Percentiles rank a stretch among this genome's conserved stretches.
These are phyloP conservation scores for Haplosporangium sp. DNA, from an alignment of 371 early-diverging fungal genomes.

Conservation along the genomic window DNA sequence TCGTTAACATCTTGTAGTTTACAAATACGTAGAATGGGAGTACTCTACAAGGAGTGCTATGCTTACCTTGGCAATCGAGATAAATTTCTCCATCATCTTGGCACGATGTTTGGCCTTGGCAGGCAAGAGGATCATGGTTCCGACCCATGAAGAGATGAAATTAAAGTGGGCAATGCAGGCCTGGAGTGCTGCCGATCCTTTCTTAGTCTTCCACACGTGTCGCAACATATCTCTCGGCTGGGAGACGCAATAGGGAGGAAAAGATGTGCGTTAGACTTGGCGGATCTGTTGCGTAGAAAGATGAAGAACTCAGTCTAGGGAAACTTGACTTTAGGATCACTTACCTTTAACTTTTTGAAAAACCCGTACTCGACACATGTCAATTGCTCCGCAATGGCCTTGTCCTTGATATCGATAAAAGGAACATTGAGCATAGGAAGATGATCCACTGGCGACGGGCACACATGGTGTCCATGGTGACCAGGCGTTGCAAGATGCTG, in stretches of 20 bases:
- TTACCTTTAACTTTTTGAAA: slow-evolving; percentile 63
- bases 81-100: slow-evolving; percentile 71
- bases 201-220: slow-evolving; percentile 60
- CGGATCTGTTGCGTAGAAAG: background rate
- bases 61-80: slow-evolving; percentile 69
- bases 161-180: slow-evolving; percentile 72
- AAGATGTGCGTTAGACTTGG: background rate
- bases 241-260: background rate
- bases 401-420: slow-evolving; percentile 58
- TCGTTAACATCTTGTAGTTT: background rate
- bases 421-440: slow-evolving; percentile 9
- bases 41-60: background rate
- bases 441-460: slow-evolving; percentile 8
- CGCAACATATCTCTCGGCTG: slow-evolving; percentile 69
- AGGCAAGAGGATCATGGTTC: slow-evolving; percentile 69
- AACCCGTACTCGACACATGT: slow-evolving; percentile 71
- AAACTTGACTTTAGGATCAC: background rate
- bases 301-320: too few species aligned
- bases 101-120: slow-evolving; percentile 66
- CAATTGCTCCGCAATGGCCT: slow-evolving; percentile 70
- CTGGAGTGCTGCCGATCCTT: slow-evolving; percentile 50
- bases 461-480: background rate
- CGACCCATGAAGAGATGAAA: slow-evolving; percentile 74
- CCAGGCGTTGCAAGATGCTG: background rate
- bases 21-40: background rate